Evolutionary conservation across 345 rosid species (phyloP).

Genomic region (Syzygium aqueum): DNA sequence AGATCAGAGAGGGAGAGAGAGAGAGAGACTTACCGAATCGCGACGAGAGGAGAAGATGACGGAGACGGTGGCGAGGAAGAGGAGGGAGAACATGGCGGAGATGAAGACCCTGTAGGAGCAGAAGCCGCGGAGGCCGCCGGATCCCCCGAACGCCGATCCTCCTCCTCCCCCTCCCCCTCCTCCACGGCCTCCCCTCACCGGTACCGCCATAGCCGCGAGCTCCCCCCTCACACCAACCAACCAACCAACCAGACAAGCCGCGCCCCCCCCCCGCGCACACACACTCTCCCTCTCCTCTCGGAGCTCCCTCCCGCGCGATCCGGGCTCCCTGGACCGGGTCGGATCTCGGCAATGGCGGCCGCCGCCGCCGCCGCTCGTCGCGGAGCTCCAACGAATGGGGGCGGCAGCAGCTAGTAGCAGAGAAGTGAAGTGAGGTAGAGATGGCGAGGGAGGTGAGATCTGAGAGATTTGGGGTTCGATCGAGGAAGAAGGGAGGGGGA

Average conservation of each 20-base stretch:
- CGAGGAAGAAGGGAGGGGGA: not conserved
- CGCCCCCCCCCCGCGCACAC: not conserved
- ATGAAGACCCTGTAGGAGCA: slow-evolving; percentile 73
- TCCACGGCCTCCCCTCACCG: slow-evolving; percentile 66
- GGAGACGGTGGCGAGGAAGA: slow-evolving; percentile 72
- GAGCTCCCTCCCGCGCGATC: not conserved
- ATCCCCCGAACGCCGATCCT: slow-evolving; percentile 29
- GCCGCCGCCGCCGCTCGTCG: not conserved
- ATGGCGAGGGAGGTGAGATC: not conserved
- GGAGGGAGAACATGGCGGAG: slow-evolving; percentile 75
- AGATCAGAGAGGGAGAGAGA: not conserved
- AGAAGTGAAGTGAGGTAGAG: not conserved
- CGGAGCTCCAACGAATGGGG: not conserved
- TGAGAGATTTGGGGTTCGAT: not conserved
- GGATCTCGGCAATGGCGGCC: not conserved
- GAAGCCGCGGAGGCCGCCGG: slow-evolving; percentile 44
- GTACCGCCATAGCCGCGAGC: slow-evolving; percentile 48
- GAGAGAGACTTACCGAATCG: slow-evolving; percentile 22
- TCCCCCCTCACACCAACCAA: not conserved
- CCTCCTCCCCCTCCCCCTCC: slow-evolving; percentile 8
- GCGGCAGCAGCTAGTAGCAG: not conserved
- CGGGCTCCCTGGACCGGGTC: not conserved
- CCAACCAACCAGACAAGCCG: not conserved
- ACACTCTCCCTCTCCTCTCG: not conserved
- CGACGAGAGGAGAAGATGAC: slow-evolving; percentile 56